Conservation (phyloP, 140 eudicot genomes). For the Bidens hawaiensis region DNA sequence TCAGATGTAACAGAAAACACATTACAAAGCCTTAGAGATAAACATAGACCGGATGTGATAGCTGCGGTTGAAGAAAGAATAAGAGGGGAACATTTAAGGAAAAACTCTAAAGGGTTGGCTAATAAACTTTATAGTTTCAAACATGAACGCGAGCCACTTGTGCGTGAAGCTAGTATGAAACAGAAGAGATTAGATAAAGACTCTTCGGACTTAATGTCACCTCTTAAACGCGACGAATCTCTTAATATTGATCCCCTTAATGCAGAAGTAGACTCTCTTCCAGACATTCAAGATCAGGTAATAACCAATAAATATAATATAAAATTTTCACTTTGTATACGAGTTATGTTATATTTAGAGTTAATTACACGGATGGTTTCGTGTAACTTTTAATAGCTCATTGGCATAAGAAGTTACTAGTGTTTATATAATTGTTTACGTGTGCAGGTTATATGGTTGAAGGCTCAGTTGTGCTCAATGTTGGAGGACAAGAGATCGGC, state of each 20-base stretch:
- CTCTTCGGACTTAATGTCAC: constrained; percentile 20
- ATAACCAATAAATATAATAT: too few species aligned
- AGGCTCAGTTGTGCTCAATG: constrained; percentile 73
- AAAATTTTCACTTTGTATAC: background rate
- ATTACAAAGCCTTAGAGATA: constrained; percentile 54
- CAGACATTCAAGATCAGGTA: constrained; percentile 94
- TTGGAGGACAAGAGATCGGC: constrained; percentile 96
- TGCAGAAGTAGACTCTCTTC: constrained; percentile 53
- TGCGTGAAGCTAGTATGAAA: constrained; percentile 41
- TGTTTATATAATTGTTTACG: constrained; percentile 17
- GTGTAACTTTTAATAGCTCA: background rate
- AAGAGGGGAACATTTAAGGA: constrained; percentile 46
- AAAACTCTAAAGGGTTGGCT: constrained; percentile 72
- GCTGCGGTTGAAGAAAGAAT: constrained; percentile 61
- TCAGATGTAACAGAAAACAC: constrained; percentile 55
- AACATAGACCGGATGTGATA: constrained; percentile 78
- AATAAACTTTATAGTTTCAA: constrained; percentile 88
- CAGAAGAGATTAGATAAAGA: constrained; percentile 23
- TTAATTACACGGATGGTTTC: too few species aligned
- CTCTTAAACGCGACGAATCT: constrained; percentile 45
- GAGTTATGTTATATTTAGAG: background rate
- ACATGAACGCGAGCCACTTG: constrained; percentile 49
- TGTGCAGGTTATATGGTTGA: constrained; percentile 83
- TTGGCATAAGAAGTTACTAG: background rate
- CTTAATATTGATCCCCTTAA: constrained; percentile 32